Evolutionary conservation across 257 asterid species (phyloP), one percentile per base, ranked within the genome.

Genomic region (Fraxinus cuspidata): DNA sequence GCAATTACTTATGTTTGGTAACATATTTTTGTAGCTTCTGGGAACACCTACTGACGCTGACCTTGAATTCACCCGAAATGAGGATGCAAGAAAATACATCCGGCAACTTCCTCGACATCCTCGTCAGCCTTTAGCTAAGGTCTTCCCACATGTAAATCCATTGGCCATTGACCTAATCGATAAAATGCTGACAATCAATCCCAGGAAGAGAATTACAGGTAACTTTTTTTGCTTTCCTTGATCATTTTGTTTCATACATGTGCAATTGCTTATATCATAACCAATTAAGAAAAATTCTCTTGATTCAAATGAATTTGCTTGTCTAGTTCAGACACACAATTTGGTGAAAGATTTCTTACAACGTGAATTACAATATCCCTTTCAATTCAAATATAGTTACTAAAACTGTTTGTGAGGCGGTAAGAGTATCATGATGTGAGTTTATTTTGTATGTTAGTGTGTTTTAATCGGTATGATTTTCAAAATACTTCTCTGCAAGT

Each of bases 31-130:
- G 27, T 79, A 95, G 99, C 96, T 96, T 86, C 87, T 96, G 34
- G 99, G 99, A 67, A 93, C 97, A 3, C 99, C 99, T 1, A 87
- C 89, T 6, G 99, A 96, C 13, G 74, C 97, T 11, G 99, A 96
- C 77, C 89, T 93, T 5, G 88, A 84, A 34, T 92, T 82, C 86
- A 85, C 90, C 58, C 79, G 87, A 71, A 93, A 88, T 18, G 97
- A 93, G 83, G 97, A 92, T 69, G 98, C 97, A 1, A 93, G 86
- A 79, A 89, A 91, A 85, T 96, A 93, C 69, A 84, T 96, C 56
- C 70, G 97, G 18, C 98, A 96, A 74, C 96, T 96, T 37, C 98
- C 99, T 0, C 84, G 71, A 31, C 90, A 89, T 75, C 91, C 97
- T 69, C 94, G 97, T 5, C 94, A 92, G 90, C 86, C 87, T 79